These are phyloP conservation scores for Haematococcus sp. DNA, from an alignment of 139 green algal genomes.

Conservation along the genomic window DNA sequence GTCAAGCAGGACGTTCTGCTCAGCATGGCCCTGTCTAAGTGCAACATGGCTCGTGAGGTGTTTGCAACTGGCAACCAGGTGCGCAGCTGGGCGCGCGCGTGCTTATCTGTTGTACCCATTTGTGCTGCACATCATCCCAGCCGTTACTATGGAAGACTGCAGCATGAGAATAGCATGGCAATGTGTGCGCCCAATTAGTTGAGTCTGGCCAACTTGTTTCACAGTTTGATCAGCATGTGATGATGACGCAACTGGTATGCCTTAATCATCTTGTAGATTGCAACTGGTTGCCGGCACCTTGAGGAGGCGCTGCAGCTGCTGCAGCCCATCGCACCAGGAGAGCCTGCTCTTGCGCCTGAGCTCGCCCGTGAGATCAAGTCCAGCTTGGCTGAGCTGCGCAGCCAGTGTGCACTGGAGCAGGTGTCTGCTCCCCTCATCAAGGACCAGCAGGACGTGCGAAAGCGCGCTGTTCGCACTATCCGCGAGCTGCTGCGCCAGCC, in stretches of 20 bases:
- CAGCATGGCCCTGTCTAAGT: constrained; percentile 25
- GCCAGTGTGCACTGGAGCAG: constrained; percentile 47
- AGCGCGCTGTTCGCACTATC: constrained; percentile 27
- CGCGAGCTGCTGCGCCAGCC: constrained; percentile 22
- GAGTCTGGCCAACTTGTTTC: too few relatives aligned
- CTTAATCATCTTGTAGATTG: constrained; percentile 7
- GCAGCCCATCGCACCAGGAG: constrained; percentile 14
- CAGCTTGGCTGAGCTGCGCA: constrained; percentile 41
- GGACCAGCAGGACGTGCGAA: constrained; percentile 15
- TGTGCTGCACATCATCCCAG: neutral
- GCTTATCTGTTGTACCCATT: neutral
- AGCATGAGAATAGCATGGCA: too few relatives aligned
- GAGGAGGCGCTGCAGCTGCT: constrained; percentile 60
- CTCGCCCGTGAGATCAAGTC: constrained; percentile 50
- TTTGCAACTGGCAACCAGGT: constrained; percentile 8
- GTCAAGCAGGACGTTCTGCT: constrained; percentile 21
- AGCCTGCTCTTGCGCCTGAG: constrained; percentile 34
- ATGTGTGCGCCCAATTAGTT: too few relatives aligned
- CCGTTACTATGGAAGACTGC: neutral
- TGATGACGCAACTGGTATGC: too few relatives aligned
- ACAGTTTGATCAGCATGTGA: too few relatives aligned
- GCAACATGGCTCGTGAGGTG: constrained; percentile 17
- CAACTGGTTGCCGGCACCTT: constrained; percentile 29
- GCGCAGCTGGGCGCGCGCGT: too few relatives aligned
- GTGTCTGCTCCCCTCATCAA: neutral